Base-by-base conservation (phyloP, 371 early-diverging fungal species). In the Syncephalis plumigaleata region DNA sequence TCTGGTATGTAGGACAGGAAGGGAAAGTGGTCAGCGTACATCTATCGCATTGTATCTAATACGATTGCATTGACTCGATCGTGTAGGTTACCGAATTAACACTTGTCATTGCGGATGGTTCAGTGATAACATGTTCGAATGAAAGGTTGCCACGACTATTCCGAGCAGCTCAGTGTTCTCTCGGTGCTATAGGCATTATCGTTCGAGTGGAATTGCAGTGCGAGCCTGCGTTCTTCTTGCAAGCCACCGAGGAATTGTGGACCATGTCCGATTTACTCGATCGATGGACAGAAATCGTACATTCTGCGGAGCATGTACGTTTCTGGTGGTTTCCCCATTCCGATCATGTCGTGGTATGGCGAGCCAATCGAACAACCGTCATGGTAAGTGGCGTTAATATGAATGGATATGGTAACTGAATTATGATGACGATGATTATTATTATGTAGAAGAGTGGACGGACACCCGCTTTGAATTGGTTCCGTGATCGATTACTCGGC, bases 241-340 rank as follows among this genome's bases (percentile, higher is more conserved):
- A 79, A 49, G 77, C 79, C 9, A 67, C 66, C 16, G 84, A 88
- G 60, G 58, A 56, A n/a, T 76, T 83, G 0, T 65, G 67, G 52
- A 68, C 64, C 48, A 66, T 79, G 36, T 58, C 70, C 31, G 49
- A 68, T 9, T 63, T 82, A 17, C 49, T 85, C 26, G 55, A 68
- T n/a, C 54, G 74, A 31, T 69, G 80, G 53, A 60, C 64, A 37
- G 42, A 40, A 15, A 60, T 81, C 2, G 66, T 79, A 13, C 61
- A 70, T 17, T 75, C 78, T 8, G 76, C 84, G 3, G 80, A 86
- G 48, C 82, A 83, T 55, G 74, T 77, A n/a, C 73, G 86, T 38
- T 61, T 88, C 3, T 84, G 86, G 84, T 88, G 87, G 85, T 82
- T 77, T 52, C 87, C 89, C 7, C 79, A 85, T 50, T 81, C 84